Conservation (phyloP, 805 yeast genomes). For the Hanseniaspora hatyaiensis region DNA sequence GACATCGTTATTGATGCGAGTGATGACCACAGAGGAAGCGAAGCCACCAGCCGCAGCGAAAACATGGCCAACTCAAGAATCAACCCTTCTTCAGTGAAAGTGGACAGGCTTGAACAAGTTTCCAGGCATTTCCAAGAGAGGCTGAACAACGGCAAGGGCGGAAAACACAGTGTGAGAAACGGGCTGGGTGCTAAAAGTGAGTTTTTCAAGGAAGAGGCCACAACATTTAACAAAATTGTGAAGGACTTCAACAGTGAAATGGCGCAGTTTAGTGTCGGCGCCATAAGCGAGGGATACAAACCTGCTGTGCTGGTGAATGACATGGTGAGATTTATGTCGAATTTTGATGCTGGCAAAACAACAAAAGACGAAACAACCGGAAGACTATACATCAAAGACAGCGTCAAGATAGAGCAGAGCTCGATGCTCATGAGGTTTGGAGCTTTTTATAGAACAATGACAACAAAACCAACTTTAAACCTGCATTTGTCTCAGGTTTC, state of each 20-base stretch:
- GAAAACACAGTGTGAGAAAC: not conserved
- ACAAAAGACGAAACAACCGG: conserved; percentile 2
- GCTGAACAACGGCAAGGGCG: not conserved
- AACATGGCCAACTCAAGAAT: not conserved
- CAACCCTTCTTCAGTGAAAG: not conserved
- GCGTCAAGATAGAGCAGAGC: not conserved
- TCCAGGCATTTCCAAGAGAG: conserved; percentile 7
- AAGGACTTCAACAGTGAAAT: conserved; percentile 12
- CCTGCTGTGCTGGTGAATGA: conserved; percentile 9
- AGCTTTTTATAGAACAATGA: conserved; percentile 13
- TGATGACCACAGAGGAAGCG: not conserved
- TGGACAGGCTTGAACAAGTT: conserved; percentile 7
- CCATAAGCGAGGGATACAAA: conserved; percentile 3
- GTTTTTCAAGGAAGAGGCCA: conserved; percentile 14
- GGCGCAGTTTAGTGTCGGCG: conserved; percentile 3
- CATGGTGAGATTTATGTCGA: conserved; percentile 6
- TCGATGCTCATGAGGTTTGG: conserved; percentile 12
- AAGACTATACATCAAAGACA: not conserved
- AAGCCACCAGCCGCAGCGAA: not conserved
- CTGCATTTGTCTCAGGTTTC: conserved; percentile 7
- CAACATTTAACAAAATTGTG: conserved; percentile 8
- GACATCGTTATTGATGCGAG: not conserved
- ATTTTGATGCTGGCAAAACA: not conserved
- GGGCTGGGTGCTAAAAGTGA: conserved; percentile 16
- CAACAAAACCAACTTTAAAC: conserved; percentile 2